Conservation (phyloP, 2,329 filamentous ascomycete species). For the Penicillium carneum region DNA sequence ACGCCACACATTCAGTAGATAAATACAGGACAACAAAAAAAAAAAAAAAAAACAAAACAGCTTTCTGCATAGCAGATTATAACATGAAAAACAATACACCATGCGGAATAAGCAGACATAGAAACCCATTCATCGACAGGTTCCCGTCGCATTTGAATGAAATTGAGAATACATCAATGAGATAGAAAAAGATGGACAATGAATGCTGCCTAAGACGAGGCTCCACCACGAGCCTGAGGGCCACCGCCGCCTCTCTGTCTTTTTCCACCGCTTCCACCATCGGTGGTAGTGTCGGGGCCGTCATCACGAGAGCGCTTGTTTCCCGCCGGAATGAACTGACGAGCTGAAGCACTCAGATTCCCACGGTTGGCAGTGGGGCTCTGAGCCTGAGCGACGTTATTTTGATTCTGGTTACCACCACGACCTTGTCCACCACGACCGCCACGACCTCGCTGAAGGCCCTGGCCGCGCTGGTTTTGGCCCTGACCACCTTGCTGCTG, state of each 20-base stretch:
- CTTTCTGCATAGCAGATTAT: background rate
- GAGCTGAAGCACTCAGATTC: constrained; percentile 59
- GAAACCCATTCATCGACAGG: background rate
- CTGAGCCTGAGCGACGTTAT: constrained; percentile 37
- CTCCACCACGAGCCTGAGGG: constrained; percentile 42
- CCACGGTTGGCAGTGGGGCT: constrained; percentile 44
- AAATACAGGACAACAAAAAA: constrained; percentile 32
- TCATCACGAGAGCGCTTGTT: constrained; percentile 65
- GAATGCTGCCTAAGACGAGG: constrained; percentile 30
- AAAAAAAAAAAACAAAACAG: constrained; percentile 18
- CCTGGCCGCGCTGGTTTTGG: constrained; percentile 46
- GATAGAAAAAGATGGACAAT: constrained; percentile 21
- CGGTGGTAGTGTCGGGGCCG: constrained; percentile 48
- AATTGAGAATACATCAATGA: constrained; percentile 22
- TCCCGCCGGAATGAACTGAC: constrained; percentile 64
- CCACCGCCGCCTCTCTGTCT: constrained; percentile 55
- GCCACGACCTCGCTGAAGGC: constrained; percentile 55
- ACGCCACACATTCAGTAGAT: constrained; percentile 35
- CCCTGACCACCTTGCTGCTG: constrained; percentile 31
- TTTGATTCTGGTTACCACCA: constrained; percentile 50
- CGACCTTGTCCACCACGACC: constrained; percentile 48
- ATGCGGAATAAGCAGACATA: background rate
- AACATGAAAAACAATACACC: constrained; percentile 4
- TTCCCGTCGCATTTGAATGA: background rate
- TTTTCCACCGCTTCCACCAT: constrained; percentile 54